Base-by-base conservation (phyloP, 106 monocot genomes). In the Hemerocallis citrina region DNA sequence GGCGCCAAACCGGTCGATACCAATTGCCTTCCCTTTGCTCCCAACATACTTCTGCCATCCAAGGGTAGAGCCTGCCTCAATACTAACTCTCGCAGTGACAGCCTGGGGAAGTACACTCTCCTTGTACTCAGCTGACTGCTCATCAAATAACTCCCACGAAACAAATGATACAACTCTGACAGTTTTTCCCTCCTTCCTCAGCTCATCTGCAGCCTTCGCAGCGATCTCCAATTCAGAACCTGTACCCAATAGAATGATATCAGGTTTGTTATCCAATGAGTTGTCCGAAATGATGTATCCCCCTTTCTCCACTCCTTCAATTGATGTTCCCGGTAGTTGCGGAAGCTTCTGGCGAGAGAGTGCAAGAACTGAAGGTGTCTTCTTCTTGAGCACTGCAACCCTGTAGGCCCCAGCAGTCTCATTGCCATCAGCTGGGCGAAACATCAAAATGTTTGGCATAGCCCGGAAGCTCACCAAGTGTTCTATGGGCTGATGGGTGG, bases 401-500 rank as follows among this genome's bases (percentile, higher is more conserved):
- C 75, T 82, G 50, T 91, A 91, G 6, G 85, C 79, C 3, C 85
- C 91, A 37, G 91, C 85, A 66, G 92, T 92, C 70, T 92, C 92
- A 48, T 66, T 84, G 13, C 86, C 92, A 59, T 92, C 92, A 3
- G 81, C 87, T 1, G 87, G 92, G 1, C 92, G 83, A 47, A 92
- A 59, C 87, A 92, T 76, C 15, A 87, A 44, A 38, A 92, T 71
- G 57, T 87, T 84, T 33, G 92, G 92, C 86, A 92, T 92, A 3
- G 87, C 92, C 29, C 92, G 74, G 68, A 92, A 85, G 42, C 87
- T 88, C 14, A 81, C 28, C 29, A 87, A 36, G 51, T 92, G 92
- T 65, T 92, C 92, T 43, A 92, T 78, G 4, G 92, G 88, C 73
- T 92, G 92, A 68, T 92, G 92, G 5, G 92, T 92, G 0, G 92